A percentile compares a stretch with the other conserved stretches of the same genome.
These are phyloP conservation scores for Ambrosia hybrid DNA, from an alignment of 140 eudicot genomes.

Conservation along the genomic window DNA sequence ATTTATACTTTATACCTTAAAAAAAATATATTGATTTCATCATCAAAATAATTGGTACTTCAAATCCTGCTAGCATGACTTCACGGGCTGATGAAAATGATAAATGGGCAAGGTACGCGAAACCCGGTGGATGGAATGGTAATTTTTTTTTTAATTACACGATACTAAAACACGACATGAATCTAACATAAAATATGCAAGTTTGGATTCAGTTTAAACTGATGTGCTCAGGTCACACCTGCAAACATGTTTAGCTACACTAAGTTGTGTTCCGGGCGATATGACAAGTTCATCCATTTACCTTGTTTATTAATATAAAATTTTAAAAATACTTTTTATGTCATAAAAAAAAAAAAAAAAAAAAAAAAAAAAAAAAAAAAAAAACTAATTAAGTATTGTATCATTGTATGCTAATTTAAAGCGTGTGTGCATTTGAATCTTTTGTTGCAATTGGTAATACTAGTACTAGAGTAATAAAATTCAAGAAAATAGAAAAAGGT, in stretches of 20 bases:
- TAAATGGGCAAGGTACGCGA: conserved; percentile 84
- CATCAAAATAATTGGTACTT: neutral
- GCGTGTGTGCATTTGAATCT: too few relatives aligned
- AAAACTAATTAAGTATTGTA: too few relatives aligned
- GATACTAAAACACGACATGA: neutral
- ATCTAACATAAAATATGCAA: neutral
- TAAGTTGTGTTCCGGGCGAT: neutral
- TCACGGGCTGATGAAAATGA: conserved; percentile 69
- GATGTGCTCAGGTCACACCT: neutral
- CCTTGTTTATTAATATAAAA: neutral
- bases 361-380: too few relatives aligned
- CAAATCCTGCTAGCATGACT: conserved; percentile 60
- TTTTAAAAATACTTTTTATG: neutral
- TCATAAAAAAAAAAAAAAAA: too few relatives aligned
- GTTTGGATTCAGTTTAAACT: neutral
- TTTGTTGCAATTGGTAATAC: neutral
- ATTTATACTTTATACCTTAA: neutral
- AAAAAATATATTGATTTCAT: neutral
- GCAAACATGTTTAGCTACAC: neutral
- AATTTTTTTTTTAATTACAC: neutral
- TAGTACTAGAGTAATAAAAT: neutral
- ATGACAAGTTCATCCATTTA: neutral
- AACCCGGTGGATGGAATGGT: conserved; percentile 99
- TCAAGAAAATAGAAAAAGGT: neutral
- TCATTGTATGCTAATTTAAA: too few relatives aligned